Percentiles rank a stretch among this genome's conserved stretches.
Evolutionary conservation across 2,329 filamentous ascomycete genomes (phyloP).

Genomic region (Uncinocarpus reesii): DNA sequence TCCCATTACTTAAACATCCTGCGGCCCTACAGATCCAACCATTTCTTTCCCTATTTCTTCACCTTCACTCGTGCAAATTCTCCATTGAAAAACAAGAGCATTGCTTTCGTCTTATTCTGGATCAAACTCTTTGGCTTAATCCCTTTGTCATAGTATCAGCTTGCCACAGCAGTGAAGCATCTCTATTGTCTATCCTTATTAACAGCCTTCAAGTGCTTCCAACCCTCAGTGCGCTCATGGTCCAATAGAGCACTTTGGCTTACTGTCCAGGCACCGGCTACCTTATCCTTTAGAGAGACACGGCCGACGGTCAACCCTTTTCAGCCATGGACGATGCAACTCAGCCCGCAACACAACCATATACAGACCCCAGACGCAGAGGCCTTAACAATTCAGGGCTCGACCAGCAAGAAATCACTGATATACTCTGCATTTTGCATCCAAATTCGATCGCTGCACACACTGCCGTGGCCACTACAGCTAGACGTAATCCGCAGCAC

Average conservation of each 20-base stretch:
- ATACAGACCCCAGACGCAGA: conserved; percentile 67
- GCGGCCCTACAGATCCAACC: background rate
- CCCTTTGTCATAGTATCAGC: too few relatives aligned
- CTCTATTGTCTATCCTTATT: too few relatives aligned
- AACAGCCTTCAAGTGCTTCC: too few relatives aligned
- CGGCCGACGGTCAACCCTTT: background rate
- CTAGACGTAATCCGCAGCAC: conserved; percentile 45
- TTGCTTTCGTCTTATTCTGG: background rate
- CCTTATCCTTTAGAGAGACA: background rate
- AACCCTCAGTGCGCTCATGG: too few relatives aligned
- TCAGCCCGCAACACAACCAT: conserved; percentile 62
- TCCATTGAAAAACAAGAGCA: too few relatives aligned
- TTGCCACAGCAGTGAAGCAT: background rate
- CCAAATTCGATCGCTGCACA: conserved; percentile 65
- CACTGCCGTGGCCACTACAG: conserved; percentile 54
- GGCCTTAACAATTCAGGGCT: conserved; percentile 76
- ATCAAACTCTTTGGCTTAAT: background rate
- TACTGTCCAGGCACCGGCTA: background rate
- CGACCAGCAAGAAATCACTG: conserved; percentile 68
- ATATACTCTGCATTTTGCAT: conserved; percentile 81
- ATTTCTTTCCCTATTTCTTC: too few relatives aligned
- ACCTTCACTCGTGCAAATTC: too few relatives aligned
- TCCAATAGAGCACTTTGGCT: too few relatives aligned
- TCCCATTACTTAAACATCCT: background rate
- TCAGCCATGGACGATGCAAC: conserved; percentile 38